phyloP scores from a whole-genome alignment of 495 filamentous ascomycete genomes.

The Penicillium salamii region DNA sequence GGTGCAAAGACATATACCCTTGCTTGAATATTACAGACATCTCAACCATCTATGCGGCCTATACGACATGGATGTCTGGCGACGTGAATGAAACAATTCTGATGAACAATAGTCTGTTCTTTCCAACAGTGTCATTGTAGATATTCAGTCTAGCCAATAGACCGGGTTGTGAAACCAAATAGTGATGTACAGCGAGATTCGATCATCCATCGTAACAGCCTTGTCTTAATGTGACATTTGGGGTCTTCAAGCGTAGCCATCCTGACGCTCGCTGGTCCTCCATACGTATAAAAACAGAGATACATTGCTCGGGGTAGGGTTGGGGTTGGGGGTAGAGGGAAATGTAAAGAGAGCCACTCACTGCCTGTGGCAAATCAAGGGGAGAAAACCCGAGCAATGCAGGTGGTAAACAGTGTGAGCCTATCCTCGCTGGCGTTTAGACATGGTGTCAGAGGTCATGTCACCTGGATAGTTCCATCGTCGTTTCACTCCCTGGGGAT shows the following conservation, averaged over 20 bases:
- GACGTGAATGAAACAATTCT: not conserved
- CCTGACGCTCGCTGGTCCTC: not conserved
- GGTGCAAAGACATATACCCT: too few species aligned
- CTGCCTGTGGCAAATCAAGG: not conserved
- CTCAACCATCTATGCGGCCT: not conserved
- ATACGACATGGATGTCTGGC: not conserved
- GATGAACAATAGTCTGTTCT: not conserved
- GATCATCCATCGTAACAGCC: not conserved
- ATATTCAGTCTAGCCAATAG: not conserved
- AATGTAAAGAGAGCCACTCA: too few species aligned
- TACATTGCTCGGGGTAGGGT: not conserved
- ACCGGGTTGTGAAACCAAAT: not conserved
- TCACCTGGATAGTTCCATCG: conserved; percentile 58
- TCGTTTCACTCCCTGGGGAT: conserved; percentile 69
- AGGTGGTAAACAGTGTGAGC: too few species aligned
- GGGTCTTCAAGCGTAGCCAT: not conserved
- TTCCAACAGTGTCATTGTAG: not conserved
- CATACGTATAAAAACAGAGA: conserved; percentile 7
- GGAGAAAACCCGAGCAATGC: too few species aligned
- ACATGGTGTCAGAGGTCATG: conserved; percentile 25
- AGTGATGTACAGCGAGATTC: not conserved
- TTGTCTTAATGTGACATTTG: not conserved
- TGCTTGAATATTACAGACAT: not conserved
- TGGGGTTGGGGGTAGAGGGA: not conserved
- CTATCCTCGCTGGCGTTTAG: conserved; percentile 37